Conservation (phyloP, 2,329 filamentous ascomycete genomes). For the Neopestalotiopsis rosae region DNA sequence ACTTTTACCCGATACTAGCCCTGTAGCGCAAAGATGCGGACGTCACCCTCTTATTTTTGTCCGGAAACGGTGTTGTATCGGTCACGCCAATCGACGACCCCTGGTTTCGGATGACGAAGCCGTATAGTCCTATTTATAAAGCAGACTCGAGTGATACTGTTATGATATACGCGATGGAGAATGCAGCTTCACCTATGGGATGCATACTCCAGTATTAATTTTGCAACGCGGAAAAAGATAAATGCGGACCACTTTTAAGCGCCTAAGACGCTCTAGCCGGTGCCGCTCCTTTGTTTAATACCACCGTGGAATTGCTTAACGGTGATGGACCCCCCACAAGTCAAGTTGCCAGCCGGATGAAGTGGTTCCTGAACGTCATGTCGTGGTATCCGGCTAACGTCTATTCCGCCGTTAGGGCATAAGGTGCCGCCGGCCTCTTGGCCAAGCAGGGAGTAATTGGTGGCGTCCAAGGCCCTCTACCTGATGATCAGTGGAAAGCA, state of each 20-base stretch:
- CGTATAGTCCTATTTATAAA: too few species aligned
- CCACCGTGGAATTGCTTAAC: too few species aligned
- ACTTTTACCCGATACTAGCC: conserved; percentile 13
- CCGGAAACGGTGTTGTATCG: conserved; percentile 24
- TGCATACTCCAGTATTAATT: conserved; percentile 5
- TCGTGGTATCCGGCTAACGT: too few species aligned
- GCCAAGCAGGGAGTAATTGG: too few species aligned
- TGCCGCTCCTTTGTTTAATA: neutral
- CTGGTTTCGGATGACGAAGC: conserved; percentile 24
- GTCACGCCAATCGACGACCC: conserved; percentile 19
- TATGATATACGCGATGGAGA: neutral
- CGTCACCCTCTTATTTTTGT: conserved; percentile 20
- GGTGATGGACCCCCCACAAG: too few species aligned
- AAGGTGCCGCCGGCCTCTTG: too few species aligned
- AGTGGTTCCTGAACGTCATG: too few species aligned
- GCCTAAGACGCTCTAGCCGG: neutral
- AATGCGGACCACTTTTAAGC: neutral
- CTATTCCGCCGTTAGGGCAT: too few species aligned
- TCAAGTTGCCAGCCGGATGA: too few species aligned
- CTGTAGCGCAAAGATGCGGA: conserved; percentile 13
- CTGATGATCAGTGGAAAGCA: neutral
- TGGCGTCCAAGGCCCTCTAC: neutral
- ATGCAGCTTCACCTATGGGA: conserved; percentile 1
- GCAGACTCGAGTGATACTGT: rapidly evolving
- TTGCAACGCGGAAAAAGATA: neutral